Conservation (phyloP, 176 grass and related monocot genomes). For the Avena sativa region DNA sequence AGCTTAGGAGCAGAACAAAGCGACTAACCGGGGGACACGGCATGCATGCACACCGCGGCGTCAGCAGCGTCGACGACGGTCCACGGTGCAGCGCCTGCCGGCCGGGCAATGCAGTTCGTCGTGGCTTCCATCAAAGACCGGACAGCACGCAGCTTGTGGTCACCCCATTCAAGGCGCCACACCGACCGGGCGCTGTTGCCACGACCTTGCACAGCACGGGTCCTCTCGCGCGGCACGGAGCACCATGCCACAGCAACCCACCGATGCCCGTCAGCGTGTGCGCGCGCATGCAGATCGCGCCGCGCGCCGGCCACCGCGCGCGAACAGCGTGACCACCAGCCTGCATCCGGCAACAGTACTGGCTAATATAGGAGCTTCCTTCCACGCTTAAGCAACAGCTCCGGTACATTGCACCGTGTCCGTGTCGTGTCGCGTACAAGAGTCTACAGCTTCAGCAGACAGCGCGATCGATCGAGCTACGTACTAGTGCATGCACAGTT, state of each 20-base stretch:
- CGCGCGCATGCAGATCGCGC: neutral
- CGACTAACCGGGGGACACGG: neutral
- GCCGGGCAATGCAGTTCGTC: neutral
- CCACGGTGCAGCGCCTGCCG: neutral
- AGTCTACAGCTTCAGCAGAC: neutral
- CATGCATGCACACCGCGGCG: neutral
- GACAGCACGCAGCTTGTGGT: neutral
- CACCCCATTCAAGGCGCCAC: slow-evolving; percentile 27
- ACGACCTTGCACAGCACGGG: neutral
- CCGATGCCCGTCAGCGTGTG: neutral
- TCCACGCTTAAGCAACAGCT: neutral
- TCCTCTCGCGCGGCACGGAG: too few species aligned
- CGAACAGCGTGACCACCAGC: neutral
- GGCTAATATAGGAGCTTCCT: neutral
- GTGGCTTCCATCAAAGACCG: neutral
- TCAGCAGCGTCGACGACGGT: neutral
- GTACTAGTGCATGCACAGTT: neutral
- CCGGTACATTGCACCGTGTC: neutral
- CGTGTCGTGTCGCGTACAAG: neutral
- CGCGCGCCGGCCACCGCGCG: neutral
- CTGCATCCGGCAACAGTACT: neutral
- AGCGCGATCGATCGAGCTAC: neutral
- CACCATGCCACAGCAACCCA: neutral
- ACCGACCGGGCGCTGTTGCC: slow-evolving; percentile 4
- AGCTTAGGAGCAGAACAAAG: neutral